Percentiles rank a stretch among this genome's conserved stretches.
These are phyloP conservation scores for Rosa multiflora DNA, from an alignment of 306 rosid species.

Conservation along the genomic window DNA sequence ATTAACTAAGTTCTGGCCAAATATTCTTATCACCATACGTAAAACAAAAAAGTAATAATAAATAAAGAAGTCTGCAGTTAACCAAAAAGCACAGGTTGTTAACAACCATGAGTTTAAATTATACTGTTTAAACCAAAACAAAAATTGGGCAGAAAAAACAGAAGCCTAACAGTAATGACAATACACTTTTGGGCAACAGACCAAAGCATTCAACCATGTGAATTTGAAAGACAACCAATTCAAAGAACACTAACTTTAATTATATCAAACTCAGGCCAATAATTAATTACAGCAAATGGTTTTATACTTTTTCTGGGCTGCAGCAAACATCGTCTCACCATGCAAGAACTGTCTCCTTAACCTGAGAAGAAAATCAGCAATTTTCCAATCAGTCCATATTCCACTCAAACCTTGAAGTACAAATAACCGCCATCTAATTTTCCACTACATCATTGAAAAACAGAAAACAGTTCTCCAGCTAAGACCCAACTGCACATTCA, in stretches of 20 bases:
- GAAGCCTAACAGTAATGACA: background rate
- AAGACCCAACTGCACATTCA: background rate
- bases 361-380: conserved; percentile 54
- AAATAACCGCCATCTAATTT: background rate
- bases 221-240: background rate
- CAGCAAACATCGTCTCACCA: conserved; percentile 72
- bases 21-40: background rate
- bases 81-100: background rate
- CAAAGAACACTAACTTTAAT: background rate
- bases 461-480: background rate
- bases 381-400: conserved; percentile 19
- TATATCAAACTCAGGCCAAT: background rate
- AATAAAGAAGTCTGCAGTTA: background rate
- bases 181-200: background rate
- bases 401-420: background rate
- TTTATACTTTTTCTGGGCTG: conserved; percentile 86
- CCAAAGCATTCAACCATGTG: background rate
- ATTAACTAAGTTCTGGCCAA: background rate
- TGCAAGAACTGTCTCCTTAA: conserved; percentile 89
- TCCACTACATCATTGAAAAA: background rate
- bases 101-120: conserved; percentile 7
- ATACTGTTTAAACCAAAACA: background rate
- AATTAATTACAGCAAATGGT: background rate
- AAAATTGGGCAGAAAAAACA: background rate
- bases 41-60: background rate